phyloP scores from a whole-genome alignment of 2,329 filamentous ascomycete species.

The Verticillium nonalfalfae region DNA sequence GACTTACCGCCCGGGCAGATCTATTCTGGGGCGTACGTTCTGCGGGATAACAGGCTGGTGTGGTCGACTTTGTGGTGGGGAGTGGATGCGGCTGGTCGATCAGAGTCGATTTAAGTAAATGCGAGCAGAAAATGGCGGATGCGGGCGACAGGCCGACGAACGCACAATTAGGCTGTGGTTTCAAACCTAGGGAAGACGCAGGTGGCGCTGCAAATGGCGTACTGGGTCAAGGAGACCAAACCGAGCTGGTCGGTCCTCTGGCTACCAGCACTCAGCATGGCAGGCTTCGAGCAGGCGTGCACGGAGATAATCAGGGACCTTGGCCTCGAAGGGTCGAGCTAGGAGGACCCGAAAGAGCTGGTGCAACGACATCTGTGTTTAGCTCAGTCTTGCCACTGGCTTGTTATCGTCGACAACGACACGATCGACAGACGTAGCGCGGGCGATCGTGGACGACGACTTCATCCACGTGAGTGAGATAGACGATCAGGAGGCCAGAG shows the following conservation, averaged over 20 bases:
- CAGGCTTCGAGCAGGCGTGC: constrained; percentile 17
- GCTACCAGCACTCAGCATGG: background rate
- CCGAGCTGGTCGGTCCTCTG: background rate
- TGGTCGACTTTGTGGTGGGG: too few species aligned
- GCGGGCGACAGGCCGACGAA: too few species aligned
- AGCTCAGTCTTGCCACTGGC: constrained; percentile 19
- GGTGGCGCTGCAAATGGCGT: constrained; percentile 17
- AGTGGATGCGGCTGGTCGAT: too few species aligned
- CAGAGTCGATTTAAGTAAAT: too few species aligned
- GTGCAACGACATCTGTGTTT: constrained; percentile 16
- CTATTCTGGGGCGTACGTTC: too few species aligned
- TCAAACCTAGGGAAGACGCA: constrained; percentile 7
- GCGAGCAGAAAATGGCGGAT: too few species aligned
- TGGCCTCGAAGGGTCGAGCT: constrained; percentile 5
- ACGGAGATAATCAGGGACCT: constrained; percentile 22
- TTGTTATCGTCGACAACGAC: constrained; percentile 25
- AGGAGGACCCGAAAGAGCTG: constrained; percentile 14
- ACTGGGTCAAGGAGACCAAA: background rate
- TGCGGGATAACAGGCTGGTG: too few species aligned
- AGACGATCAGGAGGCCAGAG: background rate
- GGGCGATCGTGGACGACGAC: background rate
- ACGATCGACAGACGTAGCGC: background rate
- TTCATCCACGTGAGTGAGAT: background rate
- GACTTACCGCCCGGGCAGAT: too few species aligned
- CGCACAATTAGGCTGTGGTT: too few species aligned